Conservation (phyloP, 441 rosid species). For the Arabidopsis hybrid region DNA sequence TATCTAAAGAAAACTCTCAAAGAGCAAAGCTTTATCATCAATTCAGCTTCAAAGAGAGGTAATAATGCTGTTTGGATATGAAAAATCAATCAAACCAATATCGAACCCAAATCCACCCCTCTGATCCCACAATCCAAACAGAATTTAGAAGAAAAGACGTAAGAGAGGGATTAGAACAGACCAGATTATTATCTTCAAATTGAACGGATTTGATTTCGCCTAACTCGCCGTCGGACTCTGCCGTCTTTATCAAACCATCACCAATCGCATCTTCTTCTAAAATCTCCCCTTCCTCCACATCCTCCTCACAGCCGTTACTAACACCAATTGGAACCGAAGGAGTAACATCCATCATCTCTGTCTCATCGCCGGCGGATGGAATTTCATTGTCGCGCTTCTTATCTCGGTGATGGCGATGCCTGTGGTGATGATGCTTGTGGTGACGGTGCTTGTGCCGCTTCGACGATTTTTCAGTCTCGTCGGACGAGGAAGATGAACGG, state of each 20-base stretch:
- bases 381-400: slow-evolving; percentile 64
- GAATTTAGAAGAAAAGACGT: slow-evolving; percentile 5
- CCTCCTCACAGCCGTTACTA: slow-evolving; percentile 53
- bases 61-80: neutral
- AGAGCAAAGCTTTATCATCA: slow-evolving; percentile 52
- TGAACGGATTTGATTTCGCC: slow-evolving; percentile 48
- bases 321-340: slow-evolving; percentile 33
- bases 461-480: slow-evolving; percentile 63
- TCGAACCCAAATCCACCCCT: neutral
- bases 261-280: slow-evolving; percentile 65
- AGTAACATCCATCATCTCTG: slow-evolving; percentile 35
- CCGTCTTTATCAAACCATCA: slow-evolving; percentile 22
- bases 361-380: slow-evolving; percentile 46
- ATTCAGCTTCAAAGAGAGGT: slow-evolving; percentile 12
- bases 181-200: slow-evolving; percentile 58
- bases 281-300: slow-evolving; percentile 98
- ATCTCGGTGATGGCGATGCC: slow-evolving; percentile 69
- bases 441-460: slow-evolving; percentile 90
- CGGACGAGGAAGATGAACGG: slow-evolving; percentile 59
- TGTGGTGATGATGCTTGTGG: slow-evolving; percentile 50
- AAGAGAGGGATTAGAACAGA: slow-evolving; percentile 63
- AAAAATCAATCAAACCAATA: neutral
- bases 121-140: neutral
- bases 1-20: slow-evolving; percentile 63
- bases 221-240: slow-evolving; percentile 47